Conservation (phyloP, 805 yeast species). For the Jamesozyma rosinii region DNA sequence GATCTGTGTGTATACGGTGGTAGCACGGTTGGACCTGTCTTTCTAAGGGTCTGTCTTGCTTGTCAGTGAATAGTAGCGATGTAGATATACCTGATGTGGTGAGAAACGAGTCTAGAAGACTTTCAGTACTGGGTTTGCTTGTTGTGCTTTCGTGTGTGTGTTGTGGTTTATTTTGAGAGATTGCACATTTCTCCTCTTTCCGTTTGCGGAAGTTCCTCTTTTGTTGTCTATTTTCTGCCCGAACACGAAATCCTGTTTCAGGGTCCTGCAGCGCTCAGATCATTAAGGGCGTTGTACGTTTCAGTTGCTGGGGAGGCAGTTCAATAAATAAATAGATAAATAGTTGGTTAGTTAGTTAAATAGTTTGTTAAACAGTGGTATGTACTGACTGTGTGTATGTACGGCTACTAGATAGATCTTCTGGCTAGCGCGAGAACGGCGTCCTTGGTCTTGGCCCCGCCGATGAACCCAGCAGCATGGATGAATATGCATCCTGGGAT, state of each 20-base stretch:
- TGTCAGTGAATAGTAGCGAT: not conserved
- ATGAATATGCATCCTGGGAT: conserved; percentile 81
- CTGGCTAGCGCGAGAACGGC: conserved; percentile 70
- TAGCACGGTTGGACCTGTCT: no score
- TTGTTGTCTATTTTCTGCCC: not conserved
- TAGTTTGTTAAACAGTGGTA: not conserved
- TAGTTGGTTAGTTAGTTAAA: not conserved
- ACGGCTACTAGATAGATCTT: conserved; percentile 24
- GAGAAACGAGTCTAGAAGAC: not conserved
- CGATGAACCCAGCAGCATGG: conserved; percentile 96
- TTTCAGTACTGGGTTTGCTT: not conserved
- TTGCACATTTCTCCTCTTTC: not conserved
- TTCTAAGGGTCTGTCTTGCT: no score
- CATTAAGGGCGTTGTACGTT: no score
- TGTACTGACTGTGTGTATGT: not conserved
- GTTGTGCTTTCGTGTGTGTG: not conserved
- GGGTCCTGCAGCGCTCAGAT: no score
- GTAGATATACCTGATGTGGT: not conserved
- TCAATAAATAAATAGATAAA: not conserved
- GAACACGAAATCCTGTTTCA: not conserved
- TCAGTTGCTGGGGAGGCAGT: no score
- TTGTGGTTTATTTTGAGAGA: not conserved
- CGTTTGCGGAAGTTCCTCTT: not conserved
- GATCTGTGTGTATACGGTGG: no score
- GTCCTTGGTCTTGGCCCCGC: conserved; percentile 78